These are phyloP conservation scores for Wickerhamiella sergipiensis DNA, from an alignment of 805 yeast species.

Conservation along the genomic window DNA sequence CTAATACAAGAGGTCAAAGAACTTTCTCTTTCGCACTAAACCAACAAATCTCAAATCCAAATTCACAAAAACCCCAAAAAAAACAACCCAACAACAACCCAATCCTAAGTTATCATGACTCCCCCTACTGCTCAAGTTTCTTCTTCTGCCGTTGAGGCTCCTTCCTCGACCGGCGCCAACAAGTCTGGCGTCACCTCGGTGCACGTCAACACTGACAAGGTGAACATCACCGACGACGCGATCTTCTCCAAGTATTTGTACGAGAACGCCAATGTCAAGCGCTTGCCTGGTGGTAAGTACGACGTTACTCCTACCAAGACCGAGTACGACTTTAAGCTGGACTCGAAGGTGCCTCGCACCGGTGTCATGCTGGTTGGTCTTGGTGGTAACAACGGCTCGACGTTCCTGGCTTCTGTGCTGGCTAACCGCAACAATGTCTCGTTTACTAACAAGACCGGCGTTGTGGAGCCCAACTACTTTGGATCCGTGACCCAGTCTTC, in stretches of 20 bases:
- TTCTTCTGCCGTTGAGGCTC: slow-evolving; percentile 11
- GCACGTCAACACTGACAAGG: slow-evolving; percentile 42
- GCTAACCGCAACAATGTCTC: slow-evolving; percentile 71
- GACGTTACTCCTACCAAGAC: slow-evolving; percentile 56
- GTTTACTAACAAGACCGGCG: slow-evolving; percentile 75
- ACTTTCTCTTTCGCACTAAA: slow-evolving; percentile 22
- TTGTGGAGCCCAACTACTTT: slow-evolving; percentile 63
- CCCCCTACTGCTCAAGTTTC: slow-evolving; percentile 16
- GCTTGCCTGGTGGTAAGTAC: slow-evolving; percentile 34
- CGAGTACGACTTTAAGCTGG: slow-evolving; percentile 77
- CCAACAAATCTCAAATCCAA: slow-evolving; percentile 14
- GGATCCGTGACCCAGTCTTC: slow-evolving; percentile 93
- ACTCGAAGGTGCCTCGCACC: slow-evolving; percentile 65
- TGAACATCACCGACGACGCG: slow-evolving; percentile 36
- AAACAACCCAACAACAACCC: slow-evolving; percentile 2
- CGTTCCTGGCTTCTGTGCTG: slow-evolving; percentile 68
- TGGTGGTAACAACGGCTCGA: slow-evolving; percentile 95
- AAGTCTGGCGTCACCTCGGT: slow-evolving; percentile 32
- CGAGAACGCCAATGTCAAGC: slow-evolving; percentile 61
- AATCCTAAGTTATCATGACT: slow-evolving; percentile 8
- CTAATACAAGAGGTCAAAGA: slow-evolving; percentile 36
- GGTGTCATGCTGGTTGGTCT: slow-evolving; percentile 87
- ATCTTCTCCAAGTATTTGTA: slow-evolving; percentile 48
- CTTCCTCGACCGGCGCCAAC: slow-evolving; percentile 21
- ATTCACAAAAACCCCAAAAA: slow-evolving; percentile 1